phyloP scores from a whole-genome alignment of 2,329 filamentous ascomycete genomes.

The Podosphaera aphanis region DNA sequence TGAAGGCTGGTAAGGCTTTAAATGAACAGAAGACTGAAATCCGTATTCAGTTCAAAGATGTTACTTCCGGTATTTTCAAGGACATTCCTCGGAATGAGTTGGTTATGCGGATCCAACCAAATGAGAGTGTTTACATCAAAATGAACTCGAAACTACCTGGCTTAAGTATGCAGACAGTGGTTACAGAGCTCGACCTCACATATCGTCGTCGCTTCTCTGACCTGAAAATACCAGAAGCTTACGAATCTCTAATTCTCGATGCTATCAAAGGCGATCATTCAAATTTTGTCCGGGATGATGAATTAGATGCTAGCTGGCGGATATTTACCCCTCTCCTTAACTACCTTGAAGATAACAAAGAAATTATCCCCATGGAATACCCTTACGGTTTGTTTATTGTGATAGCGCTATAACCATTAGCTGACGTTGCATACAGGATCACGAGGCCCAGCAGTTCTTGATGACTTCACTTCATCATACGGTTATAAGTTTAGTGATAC shows the following conservation, averaged over 20 bases:
- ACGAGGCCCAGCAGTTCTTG: constrained; percentile 81
- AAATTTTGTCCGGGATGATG: constrained; percentile 94
- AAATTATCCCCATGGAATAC: constrained; percentile 98
- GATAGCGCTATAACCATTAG: background rate
- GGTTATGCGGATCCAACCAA: constrained; percentile 96
- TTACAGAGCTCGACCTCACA: constrained; percentile 93
- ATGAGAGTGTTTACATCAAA: constrained; percentile 99
- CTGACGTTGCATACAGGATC: constrained; percentile 37
- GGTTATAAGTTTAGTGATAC: constrained; percentile 96
- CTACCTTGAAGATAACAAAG: constrained; percentile 97
- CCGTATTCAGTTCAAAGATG: constrained; percentile 97
- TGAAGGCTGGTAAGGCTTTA: constrained; percentile 95
- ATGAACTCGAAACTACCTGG: constrained; percentile 99
- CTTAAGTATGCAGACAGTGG: constrained; percentile 96
- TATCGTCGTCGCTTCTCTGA: constrained; percentile 97
- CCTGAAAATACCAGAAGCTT: constrained; percentile 96
- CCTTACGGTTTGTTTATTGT: constrained; percentile 56
- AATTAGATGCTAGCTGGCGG: constrained; percentile 93
- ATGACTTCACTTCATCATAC: constrained; percentile 94
- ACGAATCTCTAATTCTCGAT: constrained; percentile 92
- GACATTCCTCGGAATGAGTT: constrained; percentile 98
- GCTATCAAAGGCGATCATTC: constrained; percentile 97
- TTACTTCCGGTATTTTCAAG: constrained; percentile 98
- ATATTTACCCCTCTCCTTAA: constrained; percentile 94
- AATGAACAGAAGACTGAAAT: constrained; percentile 99